These are phyloP conservation scores for Ganoderma multipileum DNA, from an alignment of 1,284 basidiomycete genomes.

Conservation along the genomic window DNA sequence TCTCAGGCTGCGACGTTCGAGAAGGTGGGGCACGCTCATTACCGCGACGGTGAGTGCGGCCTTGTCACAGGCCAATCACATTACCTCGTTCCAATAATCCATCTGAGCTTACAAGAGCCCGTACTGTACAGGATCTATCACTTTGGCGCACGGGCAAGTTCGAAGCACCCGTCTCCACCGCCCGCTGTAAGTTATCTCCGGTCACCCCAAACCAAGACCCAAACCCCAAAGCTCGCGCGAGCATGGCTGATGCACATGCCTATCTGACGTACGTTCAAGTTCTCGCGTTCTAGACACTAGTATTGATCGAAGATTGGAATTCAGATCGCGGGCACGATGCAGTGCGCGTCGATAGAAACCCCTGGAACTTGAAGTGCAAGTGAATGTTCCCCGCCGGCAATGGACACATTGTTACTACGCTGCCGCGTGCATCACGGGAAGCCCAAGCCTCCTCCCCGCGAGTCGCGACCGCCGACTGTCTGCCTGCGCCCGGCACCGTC, in stretches of 20 bases:
- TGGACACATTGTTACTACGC: background rate
- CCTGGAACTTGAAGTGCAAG: no score
- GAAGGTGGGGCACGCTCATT: background rate
- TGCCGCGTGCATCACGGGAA: slow-evolving; percentile 3
- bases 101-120: background rate
- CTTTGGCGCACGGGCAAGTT: background rate
- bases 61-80: background rate
- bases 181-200: background rate
- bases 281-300: background rate
- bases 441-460: background rate
- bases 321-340: background rate
- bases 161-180: background rate
- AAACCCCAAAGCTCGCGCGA: background rate
- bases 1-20: background rate
- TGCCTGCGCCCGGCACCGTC: background rate
- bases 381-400: background rate
- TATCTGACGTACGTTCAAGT: background rate
- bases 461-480: background rate
- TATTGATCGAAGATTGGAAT: background rate
- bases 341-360: background rate
- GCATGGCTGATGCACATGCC: background rate
- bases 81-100: background rate
- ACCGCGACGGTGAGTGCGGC: background rate
- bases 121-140: background rate
- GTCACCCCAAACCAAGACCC: background rate